phyloP scores from a whole-genome alignment of 805 yeast species.

The Suhomyces pyralidae region DNA sequence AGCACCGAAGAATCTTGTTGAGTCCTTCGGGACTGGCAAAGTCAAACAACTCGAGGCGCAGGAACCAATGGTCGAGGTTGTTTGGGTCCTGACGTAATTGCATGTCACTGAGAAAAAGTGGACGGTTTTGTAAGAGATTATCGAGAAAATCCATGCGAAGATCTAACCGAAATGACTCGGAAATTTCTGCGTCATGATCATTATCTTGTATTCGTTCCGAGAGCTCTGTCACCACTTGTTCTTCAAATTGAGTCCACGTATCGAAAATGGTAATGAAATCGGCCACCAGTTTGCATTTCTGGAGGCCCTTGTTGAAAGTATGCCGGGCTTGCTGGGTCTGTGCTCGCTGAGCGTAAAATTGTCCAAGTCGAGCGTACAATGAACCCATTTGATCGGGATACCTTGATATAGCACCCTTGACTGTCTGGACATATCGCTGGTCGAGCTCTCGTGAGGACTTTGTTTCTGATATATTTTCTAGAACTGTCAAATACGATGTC shows the following conservation, averaged over 20 bases:
- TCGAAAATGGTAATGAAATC: conserved; percentile 69
- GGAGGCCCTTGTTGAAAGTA: conserved; percentile 48
- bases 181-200: conserved; percentile 7
- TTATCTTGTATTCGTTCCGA: conserved; percentile 9
- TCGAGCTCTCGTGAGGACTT: not conserved
- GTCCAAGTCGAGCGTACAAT: conserved; percentile 47
- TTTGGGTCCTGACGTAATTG: conserved; percentile 59
- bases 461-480: conserved; percentile 18
- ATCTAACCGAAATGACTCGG: conserved; percentile 32
- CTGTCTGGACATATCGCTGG: not conserved
- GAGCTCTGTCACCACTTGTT: conserved; percentile 24
- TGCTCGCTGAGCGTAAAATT: conserved; percentile 42
- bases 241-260: conserved; percentile 58
- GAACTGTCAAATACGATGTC: conserved; percentile 27
- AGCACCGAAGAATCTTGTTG: conserved; percentile 44
- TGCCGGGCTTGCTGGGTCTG: conserved; percentile 22
- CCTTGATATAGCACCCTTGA: conserved; percentile 1
- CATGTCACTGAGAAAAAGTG: conserved; percentile 63
- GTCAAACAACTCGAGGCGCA: conserved; percentile 47
- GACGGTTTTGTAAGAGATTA: conserved; percentile 52
- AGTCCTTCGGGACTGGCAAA: conserved; percentile 21
- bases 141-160: conserved; percentile 50
- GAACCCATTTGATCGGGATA: conserved; percentile 62
- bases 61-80: conserved; percentile 66
- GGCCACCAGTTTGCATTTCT: conserved; percentile 45